A percentile compares a stretch with the other conserved stretches of the same genome.
Conservation (phyloP, 2,329 filamentous ascomycete species). For the Microdochium nivale region DNA sequence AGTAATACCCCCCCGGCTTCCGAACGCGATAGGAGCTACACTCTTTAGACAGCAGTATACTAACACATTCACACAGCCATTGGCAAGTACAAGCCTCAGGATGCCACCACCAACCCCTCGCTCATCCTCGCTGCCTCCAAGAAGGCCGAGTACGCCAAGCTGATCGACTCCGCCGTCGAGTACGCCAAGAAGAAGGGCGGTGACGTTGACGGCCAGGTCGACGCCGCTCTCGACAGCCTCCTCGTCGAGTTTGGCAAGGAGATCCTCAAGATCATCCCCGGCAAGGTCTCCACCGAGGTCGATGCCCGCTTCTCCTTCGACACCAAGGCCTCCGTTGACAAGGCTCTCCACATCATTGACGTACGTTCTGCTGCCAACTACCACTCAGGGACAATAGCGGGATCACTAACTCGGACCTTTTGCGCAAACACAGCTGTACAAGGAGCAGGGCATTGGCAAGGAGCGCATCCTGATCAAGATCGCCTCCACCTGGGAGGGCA, state of each 20-base stretch:
- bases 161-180: constrained; percentile 78
- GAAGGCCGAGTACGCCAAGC: constrained; percentile 89
- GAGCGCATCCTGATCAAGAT: constrained; percentile 97
- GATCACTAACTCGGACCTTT: constrained; percentile 4
- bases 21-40: too few species aligned
- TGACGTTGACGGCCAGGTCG: constrained; percentile 72
- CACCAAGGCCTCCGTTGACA: constrained; percentile 82
- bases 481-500: constrained; percentile 98
- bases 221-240: constrained; percentile 83
- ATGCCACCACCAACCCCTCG: constrained; percentile 99
- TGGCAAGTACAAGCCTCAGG: constrained; percentile 99
- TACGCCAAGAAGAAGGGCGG: constrained; percentile 74
- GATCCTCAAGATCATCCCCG: constrained; percentile 93
- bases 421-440: constrained; percentile 65
- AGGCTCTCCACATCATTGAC: constrained; percentile 95
- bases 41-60: constrained; percentile 7
- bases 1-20: constrained; percentile 26
- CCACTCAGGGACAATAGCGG: not conserved
- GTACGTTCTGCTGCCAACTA: constrained; percentile 40
- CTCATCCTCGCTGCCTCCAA: constrained; percentile 97
- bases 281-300: constrained; percentile 98
- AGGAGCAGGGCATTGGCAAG: constrained; percentile 83
- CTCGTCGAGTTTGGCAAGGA: constrained; percentile 97
- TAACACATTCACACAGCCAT: constrained; percentile 57
- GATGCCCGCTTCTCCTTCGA: constrained; percentile 95